Evolutionary conservation across 2,329 filamentous ascomycete species (phyloP).

Genomic region (Emericellopsis cladophorae): DNA sequence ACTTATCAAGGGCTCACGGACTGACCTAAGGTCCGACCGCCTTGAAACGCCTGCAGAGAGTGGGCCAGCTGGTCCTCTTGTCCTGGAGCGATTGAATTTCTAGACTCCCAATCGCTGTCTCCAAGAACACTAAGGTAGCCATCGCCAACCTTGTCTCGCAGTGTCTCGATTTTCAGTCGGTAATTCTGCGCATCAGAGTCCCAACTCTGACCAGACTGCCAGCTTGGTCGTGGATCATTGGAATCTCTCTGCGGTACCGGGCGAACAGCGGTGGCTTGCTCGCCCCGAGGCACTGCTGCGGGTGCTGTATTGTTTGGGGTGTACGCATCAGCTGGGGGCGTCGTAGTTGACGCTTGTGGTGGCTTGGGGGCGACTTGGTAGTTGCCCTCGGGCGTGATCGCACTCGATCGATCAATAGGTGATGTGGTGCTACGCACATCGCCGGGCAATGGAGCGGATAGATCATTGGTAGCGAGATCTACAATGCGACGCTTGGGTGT

Average conservation of each 20-base stretch:
- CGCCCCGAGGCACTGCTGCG: neutral
- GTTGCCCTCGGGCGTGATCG: conserved; percentile 16
- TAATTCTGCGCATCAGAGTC: conserved; percentile 65
- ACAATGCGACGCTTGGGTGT: conserved; percentile 52
- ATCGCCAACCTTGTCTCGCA: conserved; percentile 75
- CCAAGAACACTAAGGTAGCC: conserved; percentile 79
- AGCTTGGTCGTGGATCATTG: conserved; percentile 8
- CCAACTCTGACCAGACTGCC: conserved; percentile 42
- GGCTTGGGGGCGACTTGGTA: conserved; percentile 31
- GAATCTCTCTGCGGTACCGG: neutral
- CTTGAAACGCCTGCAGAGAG: conserved; percentile 35
- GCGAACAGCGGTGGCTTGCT: no score
- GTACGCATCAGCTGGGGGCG: conserved; percentile 1
- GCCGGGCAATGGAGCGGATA: conserved; percentile 13
- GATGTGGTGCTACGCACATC: conserved; percentile 11
- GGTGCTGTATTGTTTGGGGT: neutral
- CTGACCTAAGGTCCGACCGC: conserved; percentile 36
- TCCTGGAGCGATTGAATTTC: conserved; percentile 11
- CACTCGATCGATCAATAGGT: neutral
- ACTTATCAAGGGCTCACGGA: neutral
- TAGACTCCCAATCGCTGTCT: conserved; percentile 54
- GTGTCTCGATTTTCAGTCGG: conserved; percentile 73
- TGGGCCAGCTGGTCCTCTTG: conserved; percentile 17
- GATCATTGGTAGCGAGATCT: conserved; percentile 45
- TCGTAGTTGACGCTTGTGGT: conserved; percentile 19